phyloP scores from a whole-genome alignment of 106 monocot species.

The Agapanthus africanus region DNA sequence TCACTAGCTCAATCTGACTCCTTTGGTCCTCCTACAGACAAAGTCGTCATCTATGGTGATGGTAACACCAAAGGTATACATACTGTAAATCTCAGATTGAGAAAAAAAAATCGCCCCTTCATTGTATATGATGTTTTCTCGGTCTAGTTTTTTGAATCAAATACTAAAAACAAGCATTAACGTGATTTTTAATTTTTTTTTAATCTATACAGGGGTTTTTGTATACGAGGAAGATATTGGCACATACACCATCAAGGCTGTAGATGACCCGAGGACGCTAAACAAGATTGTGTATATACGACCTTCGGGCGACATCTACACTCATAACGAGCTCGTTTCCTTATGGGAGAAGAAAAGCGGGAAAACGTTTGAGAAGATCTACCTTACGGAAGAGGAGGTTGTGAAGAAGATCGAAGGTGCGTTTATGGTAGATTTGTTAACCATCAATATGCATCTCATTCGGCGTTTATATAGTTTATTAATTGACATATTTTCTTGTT shows the following conservation, averaged over 20 bases:
- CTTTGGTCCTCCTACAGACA: slow-evolving; percentile 36
- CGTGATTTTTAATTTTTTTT: neutral
- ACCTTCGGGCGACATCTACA: slow-evolving; percentile 34
- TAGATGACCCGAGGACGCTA: slow-evolving; percentile 49
- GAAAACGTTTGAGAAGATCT: slow-evolving; percentile 28
- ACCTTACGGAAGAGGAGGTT: slow-evolving; percentile 24
- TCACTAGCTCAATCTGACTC: slow-evolving; percentile 24
- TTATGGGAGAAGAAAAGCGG: slow-evolving; percentile 52
- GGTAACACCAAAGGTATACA: slow-evolving; percentile 51
- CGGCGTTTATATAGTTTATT: neutral
- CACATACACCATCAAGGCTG: slow-evolving; percentile 47
- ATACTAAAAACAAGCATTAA: neutral
- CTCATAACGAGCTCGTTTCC: slow-evolving; percentile 46
- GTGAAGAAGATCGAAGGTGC: slow-evolving; percentile 1
- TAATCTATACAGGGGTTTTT: slow-evolving; percentile 25
- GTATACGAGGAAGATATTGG: slow-evolving; percentile 47
- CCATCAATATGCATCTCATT: neutral
- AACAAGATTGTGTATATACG: slow-evolving; percentile 58
- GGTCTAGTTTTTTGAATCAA: neutral
- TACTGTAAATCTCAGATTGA: no score
- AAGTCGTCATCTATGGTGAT: slow-evolving; percentile 52
- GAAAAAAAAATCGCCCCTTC: no score
- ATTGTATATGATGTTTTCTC: no score
- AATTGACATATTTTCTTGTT: neutral
- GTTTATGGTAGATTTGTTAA: neutral